Percentiles rank a stretch among this genome's conserved stretches.
Evolutionary conservation across 768 basidiomycete species (phyloP).

Genomic region (Lactarius vividus): DNA sequence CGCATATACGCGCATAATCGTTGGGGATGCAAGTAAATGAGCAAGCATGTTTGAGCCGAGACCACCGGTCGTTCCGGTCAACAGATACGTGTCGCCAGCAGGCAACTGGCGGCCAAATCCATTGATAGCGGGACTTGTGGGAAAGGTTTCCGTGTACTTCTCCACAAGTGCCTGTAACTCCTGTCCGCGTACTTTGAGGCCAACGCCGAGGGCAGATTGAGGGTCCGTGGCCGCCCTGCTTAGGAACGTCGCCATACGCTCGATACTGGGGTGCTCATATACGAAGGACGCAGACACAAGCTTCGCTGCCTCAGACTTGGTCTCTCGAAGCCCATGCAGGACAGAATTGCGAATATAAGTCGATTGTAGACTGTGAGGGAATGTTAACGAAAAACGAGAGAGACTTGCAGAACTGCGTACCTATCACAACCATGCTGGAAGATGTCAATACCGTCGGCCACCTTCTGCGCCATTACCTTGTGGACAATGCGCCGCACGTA

Average conservation of each 20-base stretch:
- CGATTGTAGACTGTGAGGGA: slow-evolving; percentile 28
- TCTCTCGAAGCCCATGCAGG: slow-evolving; percentile 30
- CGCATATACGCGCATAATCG: slow-evolving; percentile 29
- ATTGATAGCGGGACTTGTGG: slow-evolving; percentile 7
- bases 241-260: slow-evolving; percentile 25
- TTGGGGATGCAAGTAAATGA: slow-evolving; percentile 18
- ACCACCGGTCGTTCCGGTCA: slow-evolving; percentile 31
- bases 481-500: slow-evolving; percentile 38
- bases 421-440: slow-evolving; percentile 44
- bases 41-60: slow-evolving; percentile 31
- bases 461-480: slow-evolving; percentile 33
- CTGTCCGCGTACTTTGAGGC: slow-evolving; percentile 11
- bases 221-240: slow-evolving; percentile 12
- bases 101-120: neutral
- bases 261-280: slow-evolving; percentile 30
- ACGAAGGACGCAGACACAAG: slow-evolving; percentile 29
- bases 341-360: slow-evolving; percentile 33
- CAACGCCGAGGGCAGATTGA: slow-evolving; percentile 2
- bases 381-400: neutral
- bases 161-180: slow-evolving; percentile 29
- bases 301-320: slow-evolving; percentile 19
- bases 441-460: slow-evolving; percentile 39
- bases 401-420: slow-evolving; percentile 25
- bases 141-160: slow-evolving; percentile 30
- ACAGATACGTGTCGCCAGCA: slow-evolving; percentile 21